phyloP scores from a whole-genome alignment of 768 basidiomycete genomes.

The Naganishia onofrii region DNA sequence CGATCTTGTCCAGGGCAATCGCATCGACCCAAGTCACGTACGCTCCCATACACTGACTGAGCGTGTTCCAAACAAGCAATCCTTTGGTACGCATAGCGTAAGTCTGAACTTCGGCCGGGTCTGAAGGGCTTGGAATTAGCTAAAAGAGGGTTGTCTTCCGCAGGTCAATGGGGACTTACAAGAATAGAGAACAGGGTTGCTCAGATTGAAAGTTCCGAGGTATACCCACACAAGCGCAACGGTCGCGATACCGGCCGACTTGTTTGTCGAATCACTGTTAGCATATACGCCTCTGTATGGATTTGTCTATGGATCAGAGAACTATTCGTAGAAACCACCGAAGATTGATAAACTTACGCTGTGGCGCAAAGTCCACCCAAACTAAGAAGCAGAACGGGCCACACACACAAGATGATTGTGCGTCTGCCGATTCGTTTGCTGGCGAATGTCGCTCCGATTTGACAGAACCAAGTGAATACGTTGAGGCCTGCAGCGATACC shows the following conservation, averaged over 20 bases:
- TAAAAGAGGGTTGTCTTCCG: neutral
- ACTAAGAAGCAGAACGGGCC: constrained; percentile 46
- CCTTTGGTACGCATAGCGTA: constrained; percentile 53
- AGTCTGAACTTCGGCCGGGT: constrained; percentile 52
- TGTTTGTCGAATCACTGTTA: constrained; percentile 37
- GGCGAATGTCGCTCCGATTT: constrained; percentile 46
- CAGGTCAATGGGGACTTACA: constrained; percentile 27
- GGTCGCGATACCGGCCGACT: constrained; percentile 43
- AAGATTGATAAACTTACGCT: constrained; percentile 30
- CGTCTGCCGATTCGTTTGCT: constrained; percentile 48
- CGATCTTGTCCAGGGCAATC: constrained; percentile 46
- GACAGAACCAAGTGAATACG: constrained; percentile 50
- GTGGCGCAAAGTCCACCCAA: constrained; percentile 48
- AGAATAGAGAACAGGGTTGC: constrained; percentile 38
- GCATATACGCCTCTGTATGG: constrained; percentile 43
- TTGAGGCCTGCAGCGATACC: constrained; percentile 53
- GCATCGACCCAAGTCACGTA: constrained; percentile 71
- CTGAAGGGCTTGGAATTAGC: constrained; percentile 22
- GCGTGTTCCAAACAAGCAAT: constrained; percentile 51
- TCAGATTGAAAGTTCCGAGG: constrained; percentile 50
- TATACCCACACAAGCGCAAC: constrained; percentile 51
- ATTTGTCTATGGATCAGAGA: neutral
- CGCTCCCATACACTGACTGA: constrained; percentile 66
- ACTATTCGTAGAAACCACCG: neutral
- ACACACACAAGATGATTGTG: constrained; percentile 49